These are phyloP conservation scores for Nitzschia sp. DNA, from an alignment of 108 stramenopile genomes.

Conservation along the genomic window DNA sequence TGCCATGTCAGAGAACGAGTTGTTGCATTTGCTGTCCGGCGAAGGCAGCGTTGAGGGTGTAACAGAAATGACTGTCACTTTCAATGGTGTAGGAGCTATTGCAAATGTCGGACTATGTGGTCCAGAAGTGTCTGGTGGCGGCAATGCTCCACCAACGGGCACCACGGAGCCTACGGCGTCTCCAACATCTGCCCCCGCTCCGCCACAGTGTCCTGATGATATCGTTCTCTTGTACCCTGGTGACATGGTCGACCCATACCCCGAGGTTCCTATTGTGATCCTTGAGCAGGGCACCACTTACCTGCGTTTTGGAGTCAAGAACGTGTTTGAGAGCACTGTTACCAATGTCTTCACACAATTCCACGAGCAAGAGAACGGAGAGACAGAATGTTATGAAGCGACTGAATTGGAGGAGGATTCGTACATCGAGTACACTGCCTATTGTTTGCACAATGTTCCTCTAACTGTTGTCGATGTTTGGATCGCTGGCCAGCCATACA, in stretches of 20 bases:
- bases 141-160: neutral
- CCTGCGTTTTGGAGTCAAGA: slow-evolving; percentile 19
- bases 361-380: slow-evolving; percentile 6
- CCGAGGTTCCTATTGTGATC: slow-evolving; percentile 20
- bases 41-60: neutral
- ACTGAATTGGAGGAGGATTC: slow-evolving; percentile 13
- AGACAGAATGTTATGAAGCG: slow-evolving; percentile 21
- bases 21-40: neutral
- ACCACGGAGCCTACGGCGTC: neutral
- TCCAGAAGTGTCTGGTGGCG: neutral
- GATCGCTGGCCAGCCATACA: slow-evolving; percentile 8
- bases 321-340: slow-evolving; percentile 11
- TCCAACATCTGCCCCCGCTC: slow-evolving; percentile 14
- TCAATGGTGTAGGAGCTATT: slow-evolving; percentile 1
- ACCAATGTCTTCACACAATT: slow-evolving; percentile 14
- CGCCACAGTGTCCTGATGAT: neutral
- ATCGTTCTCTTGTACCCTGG: slow-evolving; percentile 7
- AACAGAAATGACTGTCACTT: neutral
- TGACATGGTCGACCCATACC: slow-evolving; percentile 2
- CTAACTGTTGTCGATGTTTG: slow-evolving; percentile 29
- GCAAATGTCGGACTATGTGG: neutral
- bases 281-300: slow-evolving; percentile 7
- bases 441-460: slow-evolving; percentile 31
- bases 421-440: slow-evolving; percentile 13
- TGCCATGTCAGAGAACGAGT: slow-evolving; percentile 12